phyloP scores from a whole-genome alignment of 148 eudicot genomes.

The Persicaria maculosa region DNA sequence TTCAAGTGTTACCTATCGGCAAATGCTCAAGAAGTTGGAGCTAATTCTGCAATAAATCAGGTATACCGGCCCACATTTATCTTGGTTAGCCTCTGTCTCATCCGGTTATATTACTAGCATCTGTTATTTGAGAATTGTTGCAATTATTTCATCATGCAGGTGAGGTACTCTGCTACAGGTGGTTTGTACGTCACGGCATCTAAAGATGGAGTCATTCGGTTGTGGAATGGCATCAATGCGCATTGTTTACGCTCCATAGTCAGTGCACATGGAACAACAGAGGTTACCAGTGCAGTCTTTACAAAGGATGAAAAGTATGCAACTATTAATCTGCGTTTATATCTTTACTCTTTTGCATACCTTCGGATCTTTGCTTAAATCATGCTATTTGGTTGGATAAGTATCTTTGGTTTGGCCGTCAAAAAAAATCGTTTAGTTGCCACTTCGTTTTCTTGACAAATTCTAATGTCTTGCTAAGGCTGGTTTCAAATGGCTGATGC shows the following conservation, averaged over 20 bases:
- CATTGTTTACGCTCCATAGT: slow-evolving; percentile 56
- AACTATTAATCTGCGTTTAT: background rate
- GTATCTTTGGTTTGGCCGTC: too few species aligned
- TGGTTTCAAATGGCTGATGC: background rate
- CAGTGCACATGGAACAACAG: slow-evolving; percentile 69
- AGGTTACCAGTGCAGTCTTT: slow-evolving; percentile 63
- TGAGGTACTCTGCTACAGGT: slow-evolving; percentile 71
- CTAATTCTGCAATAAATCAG: slow-evolving; percentile 72
- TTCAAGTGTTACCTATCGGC: slow-evolving; percentile 76
- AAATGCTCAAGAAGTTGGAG: slow-evolving; percentile 46
- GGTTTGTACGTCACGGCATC: slow-evolving; percentile 88
- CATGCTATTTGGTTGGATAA: too few species aligned
- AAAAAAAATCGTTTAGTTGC: too few species aligned
- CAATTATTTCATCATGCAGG: slow-evolving; percentile 27
- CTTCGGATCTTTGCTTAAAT: background rate
- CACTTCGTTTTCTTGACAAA: too few species aligned
- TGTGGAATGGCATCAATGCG: slow-evolving; percentile 84
- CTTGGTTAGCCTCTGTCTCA: background rate
- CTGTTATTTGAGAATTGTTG: background rate
- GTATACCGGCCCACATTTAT: slow-evolving; percentile 19
- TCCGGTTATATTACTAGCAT: background rate
- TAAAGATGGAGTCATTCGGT: slow-evolving; percentile 77
- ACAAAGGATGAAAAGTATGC: slow-evolving; percentile 74
- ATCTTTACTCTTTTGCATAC: background rate
- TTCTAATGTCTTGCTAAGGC: background rate